Conservation (phyloP, 1,284 basidiomycete species). For the Cryptococcus wingfieldii region DNA sequence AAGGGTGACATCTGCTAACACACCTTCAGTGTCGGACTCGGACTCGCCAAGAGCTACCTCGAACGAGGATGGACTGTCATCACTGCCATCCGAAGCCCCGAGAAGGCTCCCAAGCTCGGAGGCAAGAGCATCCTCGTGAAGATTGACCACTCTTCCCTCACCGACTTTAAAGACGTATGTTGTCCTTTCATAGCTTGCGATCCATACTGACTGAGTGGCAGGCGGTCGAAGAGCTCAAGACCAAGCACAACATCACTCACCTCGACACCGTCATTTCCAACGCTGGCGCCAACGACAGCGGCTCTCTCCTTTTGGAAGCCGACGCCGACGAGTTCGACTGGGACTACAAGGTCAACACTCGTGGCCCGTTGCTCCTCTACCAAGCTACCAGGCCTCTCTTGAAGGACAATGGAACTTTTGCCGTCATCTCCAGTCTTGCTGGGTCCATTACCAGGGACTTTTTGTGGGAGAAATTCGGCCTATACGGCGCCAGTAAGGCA, state of each 20-base stretch:
- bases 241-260: slow-evolving; percentile 9
- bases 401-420: slow-evolving; percentile 13
- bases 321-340: not conserved
- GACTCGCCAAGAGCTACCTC: not conserved
- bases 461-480: too few relatives aligned
- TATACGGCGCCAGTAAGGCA: too few relatives aligned
- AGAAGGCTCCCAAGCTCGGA: slow-evolving; percentile 7
- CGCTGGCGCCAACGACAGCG: slow-evolving; percentile 7
- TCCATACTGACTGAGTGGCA: not conserved
- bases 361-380: slow-evolving; percentile 18
- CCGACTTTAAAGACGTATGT: too few relatives aligned
- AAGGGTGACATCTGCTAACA: not conserved
- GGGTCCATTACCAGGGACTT: slow-evolving; percentile 3
- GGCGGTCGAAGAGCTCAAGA: slow-evolving; percentile 16
- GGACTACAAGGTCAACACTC: slow-evolving; percentile 11
- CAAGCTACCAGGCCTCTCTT: slow-evolving; percentile 16
- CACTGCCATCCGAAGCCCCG: slow-evolving; percentile 3
- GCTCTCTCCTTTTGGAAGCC: too few relatives aligned
- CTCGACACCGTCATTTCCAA: slow-evolving; percentile 23
- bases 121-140: not conserved
- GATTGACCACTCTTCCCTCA: too few relatives aligned
- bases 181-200: too few relatives aligned
- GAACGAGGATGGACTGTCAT: slow-evolving; percentile 10
- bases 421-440: slow-evolving; percentile 15
- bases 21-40: slow-evolving; percentile 4